A percentile compares a stretch with the other conserved stretches of the same genome.
Evolutionary conservation across 2,329 filamentous ascomycete genomes (phyloP).

Genomic region (Stachybotrys chartarum): DNA sequence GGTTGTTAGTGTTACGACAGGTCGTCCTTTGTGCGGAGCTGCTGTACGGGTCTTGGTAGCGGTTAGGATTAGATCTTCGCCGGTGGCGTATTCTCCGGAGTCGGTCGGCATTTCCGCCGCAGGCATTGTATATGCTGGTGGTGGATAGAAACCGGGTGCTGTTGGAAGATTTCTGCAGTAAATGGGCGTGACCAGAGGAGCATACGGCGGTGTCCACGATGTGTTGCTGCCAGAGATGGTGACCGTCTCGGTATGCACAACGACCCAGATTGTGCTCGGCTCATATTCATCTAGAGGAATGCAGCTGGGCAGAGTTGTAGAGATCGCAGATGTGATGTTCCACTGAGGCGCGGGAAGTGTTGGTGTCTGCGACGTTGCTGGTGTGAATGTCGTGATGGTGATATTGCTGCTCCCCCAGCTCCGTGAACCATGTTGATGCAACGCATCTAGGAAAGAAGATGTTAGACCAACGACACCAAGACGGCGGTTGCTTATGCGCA

Average conservation of each 20-base stretch:
- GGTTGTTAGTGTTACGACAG: slow-evolving; percentile 36
- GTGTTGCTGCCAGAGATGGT: slow-evolving; percentile 38
- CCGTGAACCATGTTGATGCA: neutral
- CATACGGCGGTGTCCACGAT: slow-evolving; percentile 40
- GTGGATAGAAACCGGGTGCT: neutral
- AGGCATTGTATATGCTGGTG: too few species aligned
- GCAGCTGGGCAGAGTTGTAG: slow-evolving; percentile 19
- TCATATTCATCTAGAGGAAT: slow-evolving; percentile 20
- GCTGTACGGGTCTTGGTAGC: neutral
- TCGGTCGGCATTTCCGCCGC: neutral
- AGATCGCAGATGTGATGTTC: slow-evolving; percentile 1
- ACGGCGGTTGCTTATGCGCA: slow-evolving; percentile 1
- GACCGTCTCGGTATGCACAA: slow-evolving; percentile 41
- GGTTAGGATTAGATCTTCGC: neutral
- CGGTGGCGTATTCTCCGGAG: neutral
- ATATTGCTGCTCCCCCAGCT: neutral
- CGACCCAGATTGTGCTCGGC: slow-evolving; percentile 30
- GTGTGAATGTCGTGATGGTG: neutral
- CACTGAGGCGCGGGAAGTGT: neutral
- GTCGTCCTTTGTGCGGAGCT: neutral
- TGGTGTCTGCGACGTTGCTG: neutral
- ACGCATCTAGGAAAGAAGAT: neutral
- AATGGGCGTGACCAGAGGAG: slow-evolving; percentile 29
- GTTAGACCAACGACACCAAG: neutral
- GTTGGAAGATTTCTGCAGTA: slow-evolving; percentile 22